phyloP scores from a whole-genome alignment of 2,329 filamentous ascomycete genomes.

The Coniosporium tulheliwenetii region DNA sequence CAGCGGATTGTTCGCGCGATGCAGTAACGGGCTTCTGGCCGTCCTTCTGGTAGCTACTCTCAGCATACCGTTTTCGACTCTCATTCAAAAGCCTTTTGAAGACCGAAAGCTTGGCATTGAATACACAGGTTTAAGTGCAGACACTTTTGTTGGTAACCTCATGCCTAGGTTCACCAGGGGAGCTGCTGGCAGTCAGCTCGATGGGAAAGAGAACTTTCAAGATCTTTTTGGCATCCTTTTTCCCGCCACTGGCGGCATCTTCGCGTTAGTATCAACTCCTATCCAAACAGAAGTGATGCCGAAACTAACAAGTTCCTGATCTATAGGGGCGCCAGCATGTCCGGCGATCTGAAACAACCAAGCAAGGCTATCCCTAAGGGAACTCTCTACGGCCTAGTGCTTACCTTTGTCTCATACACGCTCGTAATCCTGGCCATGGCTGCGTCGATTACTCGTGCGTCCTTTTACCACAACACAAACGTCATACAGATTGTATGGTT shows the following conservation, averaged over 20 bases:
- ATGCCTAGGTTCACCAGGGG: conserved; percentile 50
- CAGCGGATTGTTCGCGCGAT: conserved; percentile 63
- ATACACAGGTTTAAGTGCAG: conserved; percentile 61
- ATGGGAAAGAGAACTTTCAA: conserved; percentile 55
- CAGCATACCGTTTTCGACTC: conserved; percentile 67
- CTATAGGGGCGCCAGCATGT: conserved; percentile 68
- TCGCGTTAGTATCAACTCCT: conserved; percentile 28
- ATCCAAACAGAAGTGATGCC: neutral
- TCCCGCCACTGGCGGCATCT: conserved; percentile 48
- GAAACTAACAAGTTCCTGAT: conserved; percentile 11
- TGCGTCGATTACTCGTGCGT: conserved; percentile 55
- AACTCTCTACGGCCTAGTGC: conserved; percentile 60
- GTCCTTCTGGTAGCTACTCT: conserved; percentile 58
- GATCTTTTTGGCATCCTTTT: conserved; percentile 78
- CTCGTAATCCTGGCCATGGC: conserved; percentile 67
- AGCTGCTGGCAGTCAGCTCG: conserved; percentile 44
- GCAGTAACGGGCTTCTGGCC: conserved; percentile 60
- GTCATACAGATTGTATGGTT: conserved; percentile 52
- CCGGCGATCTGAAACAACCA: conserved; percentile 67
- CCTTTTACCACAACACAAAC: conserved; percentile 60
- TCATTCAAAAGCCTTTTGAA: conserved; percentile 52
- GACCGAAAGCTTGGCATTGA: conserved; percentile 46
- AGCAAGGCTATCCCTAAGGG: conserved; percentile 74
- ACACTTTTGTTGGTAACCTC: conserved; percentile 60
- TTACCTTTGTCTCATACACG: conserved; percentile 63